Conservation (phyloP, 2,329 filamentous ascomycete species). For the Blumeria graminis region DNA sequence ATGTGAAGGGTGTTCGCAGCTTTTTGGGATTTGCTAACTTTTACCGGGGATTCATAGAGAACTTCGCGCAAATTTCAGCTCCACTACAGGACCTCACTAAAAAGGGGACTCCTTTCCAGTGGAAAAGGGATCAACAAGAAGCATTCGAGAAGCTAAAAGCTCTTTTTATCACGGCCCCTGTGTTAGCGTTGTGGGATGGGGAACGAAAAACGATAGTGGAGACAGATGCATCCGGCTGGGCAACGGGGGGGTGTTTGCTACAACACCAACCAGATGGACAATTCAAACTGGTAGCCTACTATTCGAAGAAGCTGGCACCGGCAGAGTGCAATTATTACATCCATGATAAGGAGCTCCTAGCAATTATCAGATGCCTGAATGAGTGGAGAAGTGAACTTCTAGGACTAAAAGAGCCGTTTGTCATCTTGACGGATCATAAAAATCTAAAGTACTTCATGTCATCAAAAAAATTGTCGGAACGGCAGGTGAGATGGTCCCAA, state of each 20-base stretch:
- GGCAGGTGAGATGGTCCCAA: background rate
- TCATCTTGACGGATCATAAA: background rate
- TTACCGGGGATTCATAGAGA: background rate
- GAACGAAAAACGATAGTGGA: background rate
- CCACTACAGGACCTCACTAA: background rate
- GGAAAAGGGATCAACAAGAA: background rate
- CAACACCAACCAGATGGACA: background rate
- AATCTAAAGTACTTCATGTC: background rate
- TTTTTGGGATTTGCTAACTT: background rate
- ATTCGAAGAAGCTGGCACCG: background rate
- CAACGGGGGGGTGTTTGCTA: background rate
- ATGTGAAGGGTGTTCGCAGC: background rate
- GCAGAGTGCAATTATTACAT: background rate
- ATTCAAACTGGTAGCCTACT: background rate
- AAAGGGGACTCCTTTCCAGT: background rate
- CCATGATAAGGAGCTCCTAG: background rate
- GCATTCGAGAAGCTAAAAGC: background rate
- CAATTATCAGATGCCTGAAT: background rate
- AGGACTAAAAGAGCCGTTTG: background rate
- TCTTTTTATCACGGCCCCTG: background rate
- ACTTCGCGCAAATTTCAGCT: background rate
- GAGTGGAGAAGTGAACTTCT: background rate
- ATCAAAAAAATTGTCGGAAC: background rate
- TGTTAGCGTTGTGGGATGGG: background rate
- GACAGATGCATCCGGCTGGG: background rate